Percentiles rank a stretch among this genome's conserved stretches.
Conservation (phyloP, 1,284 basidiomycete genomes). For the Schizophyllum commune region DNA sequence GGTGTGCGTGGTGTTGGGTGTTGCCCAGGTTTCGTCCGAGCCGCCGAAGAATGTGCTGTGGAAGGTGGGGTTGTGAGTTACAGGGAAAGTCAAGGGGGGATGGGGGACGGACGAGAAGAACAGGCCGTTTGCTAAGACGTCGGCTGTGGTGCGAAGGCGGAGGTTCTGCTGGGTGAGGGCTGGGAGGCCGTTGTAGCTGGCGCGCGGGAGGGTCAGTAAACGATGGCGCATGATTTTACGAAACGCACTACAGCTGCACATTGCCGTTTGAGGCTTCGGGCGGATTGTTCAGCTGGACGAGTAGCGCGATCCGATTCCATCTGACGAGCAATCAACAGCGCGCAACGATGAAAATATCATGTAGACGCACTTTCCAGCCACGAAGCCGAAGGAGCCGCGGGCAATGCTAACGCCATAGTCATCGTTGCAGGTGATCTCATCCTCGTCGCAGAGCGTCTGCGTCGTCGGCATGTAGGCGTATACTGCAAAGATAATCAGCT, state of each 20-base stretch:
- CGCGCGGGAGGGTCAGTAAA: slow-evolving; percentile 1
- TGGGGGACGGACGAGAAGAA: slow-evolving; percentile 51
- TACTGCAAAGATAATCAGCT: slow-evolving; percentile 27
- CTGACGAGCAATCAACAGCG: too few species aligned
- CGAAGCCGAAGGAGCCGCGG: slow-evolving; percentile 64
- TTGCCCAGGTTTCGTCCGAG: slow-evolving; percentile 56
- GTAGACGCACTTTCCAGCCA: slow-evolving; percentile 49
- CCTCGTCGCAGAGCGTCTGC: slow-evolving; percentile 49
- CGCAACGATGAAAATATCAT: too few species aligned
- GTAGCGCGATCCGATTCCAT: slow-evolving; percentile 49
- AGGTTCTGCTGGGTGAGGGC: slow-evolving; percentile 44
- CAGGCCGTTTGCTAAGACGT: slow-evolving; percentile 48
- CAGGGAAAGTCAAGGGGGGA: not conserved
- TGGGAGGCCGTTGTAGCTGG: slow-evolving; percentile 48
- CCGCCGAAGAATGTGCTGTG: slow-evolving; percentile 26
- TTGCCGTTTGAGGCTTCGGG: slow-evolving; percentile 49
- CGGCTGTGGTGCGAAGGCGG: slow-evolving; percentile 39
- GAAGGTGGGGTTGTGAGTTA: too few species aligned
- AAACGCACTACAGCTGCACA: slow-evolving; percentile 41
- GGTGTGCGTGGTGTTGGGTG: slow-evolving; percentile 49
- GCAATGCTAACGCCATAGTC: slow-evolving; percentile 66
- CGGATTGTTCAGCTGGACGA: slow-evolving; percentile 54
- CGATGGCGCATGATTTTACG: slow-evolving; percentile 14
- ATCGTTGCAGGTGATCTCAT: slow-evolving; percentile 54
- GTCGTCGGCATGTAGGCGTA: slow-evolving; percentile 56